These are phyloP conservation scores for Botrytis squamosa DNA, from an alignment of 2,329 filamentous ascomycete species.

Conservation along the genomic window DNA sequence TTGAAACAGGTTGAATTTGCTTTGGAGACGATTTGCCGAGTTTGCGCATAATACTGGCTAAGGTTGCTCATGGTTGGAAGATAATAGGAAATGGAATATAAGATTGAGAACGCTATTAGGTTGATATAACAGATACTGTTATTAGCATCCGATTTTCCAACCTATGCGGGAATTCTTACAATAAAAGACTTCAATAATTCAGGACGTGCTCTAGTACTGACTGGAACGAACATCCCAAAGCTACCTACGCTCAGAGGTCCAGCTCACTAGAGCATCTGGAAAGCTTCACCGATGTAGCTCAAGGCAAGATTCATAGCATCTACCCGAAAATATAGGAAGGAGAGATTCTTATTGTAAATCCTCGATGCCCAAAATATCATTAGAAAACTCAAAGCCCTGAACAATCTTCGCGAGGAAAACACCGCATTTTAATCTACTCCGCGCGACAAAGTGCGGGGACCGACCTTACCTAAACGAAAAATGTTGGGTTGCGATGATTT, in stretches of 20 bases:
- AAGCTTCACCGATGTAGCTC: background rate
- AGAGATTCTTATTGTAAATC: background rate
- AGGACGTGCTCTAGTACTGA: background rate
- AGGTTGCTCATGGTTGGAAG: background rate
- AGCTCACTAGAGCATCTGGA: background rate
- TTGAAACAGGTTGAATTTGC: background rate
- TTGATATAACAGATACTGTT: background rate
- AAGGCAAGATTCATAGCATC: background rate
- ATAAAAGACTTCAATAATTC: background rate
- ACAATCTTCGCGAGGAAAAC: background rate
- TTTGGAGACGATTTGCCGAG: background rate
- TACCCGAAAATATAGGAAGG: background rate
- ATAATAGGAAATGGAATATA: background rate
- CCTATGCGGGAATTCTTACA: background rate
- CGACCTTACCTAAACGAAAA: background rate
- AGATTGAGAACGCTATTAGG: background rate
- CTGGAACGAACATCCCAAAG: background rate
- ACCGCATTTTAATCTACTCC: background rate
- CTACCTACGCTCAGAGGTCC: background rate
- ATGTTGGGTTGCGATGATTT: background rate
- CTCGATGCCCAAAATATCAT: background rate
- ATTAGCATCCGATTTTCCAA: background rate
- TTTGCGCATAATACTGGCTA: background rate
- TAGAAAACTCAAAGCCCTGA: background rate
- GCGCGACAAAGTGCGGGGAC: background rate